Evolutionary conservation across 2,329 filamentous ascomycete genomes (phyloP).

Genomic region (Cercospora canescens): DNA sequence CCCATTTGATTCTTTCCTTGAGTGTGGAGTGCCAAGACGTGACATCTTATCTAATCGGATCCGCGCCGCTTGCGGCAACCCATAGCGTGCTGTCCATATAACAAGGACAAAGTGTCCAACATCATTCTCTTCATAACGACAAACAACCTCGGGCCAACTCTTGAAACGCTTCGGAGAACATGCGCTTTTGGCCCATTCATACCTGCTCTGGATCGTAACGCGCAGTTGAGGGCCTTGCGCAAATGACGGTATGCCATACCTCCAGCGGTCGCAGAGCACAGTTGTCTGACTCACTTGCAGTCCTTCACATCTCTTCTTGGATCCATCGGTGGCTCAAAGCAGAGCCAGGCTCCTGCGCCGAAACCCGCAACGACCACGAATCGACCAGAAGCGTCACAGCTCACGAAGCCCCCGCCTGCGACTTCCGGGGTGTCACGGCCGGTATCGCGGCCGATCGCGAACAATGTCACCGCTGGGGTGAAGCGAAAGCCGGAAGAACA

Average conservation of each 20-base stretch:
- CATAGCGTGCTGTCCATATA: neutral
- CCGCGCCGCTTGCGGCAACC: neutral
- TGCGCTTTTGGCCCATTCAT: neutral
- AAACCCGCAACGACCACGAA: constrained; percentile 11
- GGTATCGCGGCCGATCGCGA: constrained; percentile 22
- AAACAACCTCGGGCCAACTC: neutral
- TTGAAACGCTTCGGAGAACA: neutral
- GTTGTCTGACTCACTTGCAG: constrained; percentile 27
- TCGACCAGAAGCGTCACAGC: constrained; percentile 20
- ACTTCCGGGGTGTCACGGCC: constrained; percentile 19
- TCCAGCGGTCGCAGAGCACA: neutral
- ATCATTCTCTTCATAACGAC: neutral
- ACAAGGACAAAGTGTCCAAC: neutral
- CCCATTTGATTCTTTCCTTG: constrained; percentile 10
- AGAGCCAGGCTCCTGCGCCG: constrained; percentile 23
- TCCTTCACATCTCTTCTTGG: constrained; percentile 35
- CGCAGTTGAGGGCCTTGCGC: neutral
- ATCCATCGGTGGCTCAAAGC: constrained; percentile 28
- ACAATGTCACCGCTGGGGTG: constrained; percentile 31
- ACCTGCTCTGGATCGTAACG: neutral
- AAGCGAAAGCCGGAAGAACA: constrained; percentile 40
- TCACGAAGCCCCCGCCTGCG: constrained; percentile 9
- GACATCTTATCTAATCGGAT: constrained; percentile 2
- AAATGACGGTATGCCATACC: constrained; percentile 19
- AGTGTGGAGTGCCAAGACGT: constrained; percentile 2